Evolutionary conservation across 129 eudicot species (phyloP), one percentile per base, ranked within the genome.

Genomic region (Flaveria bidentis): DNA sequence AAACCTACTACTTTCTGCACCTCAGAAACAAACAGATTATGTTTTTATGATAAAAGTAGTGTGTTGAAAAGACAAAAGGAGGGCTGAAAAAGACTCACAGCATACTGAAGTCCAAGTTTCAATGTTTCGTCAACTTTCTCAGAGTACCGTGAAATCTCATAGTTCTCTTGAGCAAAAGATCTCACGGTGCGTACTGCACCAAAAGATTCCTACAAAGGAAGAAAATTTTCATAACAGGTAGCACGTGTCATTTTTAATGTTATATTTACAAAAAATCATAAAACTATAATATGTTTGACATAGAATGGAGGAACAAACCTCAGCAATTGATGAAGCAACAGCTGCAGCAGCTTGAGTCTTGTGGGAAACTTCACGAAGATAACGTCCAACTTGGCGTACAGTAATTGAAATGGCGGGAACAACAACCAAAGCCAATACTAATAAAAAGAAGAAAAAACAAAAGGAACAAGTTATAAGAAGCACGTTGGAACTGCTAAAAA

Each of bases 261-360:
- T 28, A 9, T 33, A 71, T 55, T 9, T 72, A 52, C 50, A 20
- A n/a, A 36, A 55, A 72, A 18, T 53, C 20, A 53, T 30, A n/a
- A 53, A 66, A 39, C 51, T n/a, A 2, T 10, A 2, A 9, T 39
- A 16, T 50, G n/a, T 66, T 66, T 66, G 28, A 65, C 17, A 33
- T 14, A 63, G 33, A 63, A 36, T 13, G 23, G 39, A 56, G 9
- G 68, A 6, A 75, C 80, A 78, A 73, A 93, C 98, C 97, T 93
- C 98, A 44, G 98, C 98, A 69, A 93, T 93, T 28, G 98, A 93
- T 26, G 93, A 85, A 77, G 98, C 91, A 61, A 86, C 92, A 25
- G 98, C 98, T 66, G 98, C 97, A 60, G 98, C 98, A 65, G 97
- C 92, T 85, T 93, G 97, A 60, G 98, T 93, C 79, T 82, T 85